Percentiles rank a stretch among this genome's conserved stretches.
These are phyloP conservation scores for Candida sanyaensis DNA, from an alignment of 1,139 yeast species.

Conservation along the genomic window DNA sequence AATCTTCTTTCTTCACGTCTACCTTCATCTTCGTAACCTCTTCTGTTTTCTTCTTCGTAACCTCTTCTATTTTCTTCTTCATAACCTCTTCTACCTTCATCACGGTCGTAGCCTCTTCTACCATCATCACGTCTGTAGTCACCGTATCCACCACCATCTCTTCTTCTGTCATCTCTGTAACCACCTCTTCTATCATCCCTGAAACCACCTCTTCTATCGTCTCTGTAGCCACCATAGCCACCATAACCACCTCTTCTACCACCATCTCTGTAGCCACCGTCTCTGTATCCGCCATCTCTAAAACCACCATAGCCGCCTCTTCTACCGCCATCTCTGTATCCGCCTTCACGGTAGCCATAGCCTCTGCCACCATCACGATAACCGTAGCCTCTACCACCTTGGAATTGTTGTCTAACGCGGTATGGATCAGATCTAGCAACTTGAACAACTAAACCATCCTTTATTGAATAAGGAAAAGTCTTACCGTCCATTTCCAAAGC, in stretches of 20 bases:
- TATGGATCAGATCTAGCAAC: conserved; percentile 60
- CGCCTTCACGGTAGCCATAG: conserved; percentile 8
- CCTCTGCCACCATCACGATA: conserved; percentile 23
- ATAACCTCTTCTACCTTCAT: conserved; percentile 21
- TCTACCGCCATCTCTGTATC: conserved; percentile 11
- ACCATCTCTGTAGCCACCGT: conserved; percentile 21
- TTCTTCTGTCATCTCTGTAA: conserved; percentile 15
- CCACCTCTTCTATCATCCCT: conserved; percentile 18
- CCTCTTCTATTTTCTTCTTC: too few relatives aligned
- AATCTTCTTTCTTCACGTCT: conserved; percentile 25
- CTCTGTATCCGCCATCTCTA: conserved; percentile 10
- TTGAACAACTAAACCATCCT: conserved; percentile 52
- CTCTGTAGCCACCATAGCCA: conserved; percentile 16
- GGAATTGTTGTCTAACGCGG: conserved; percentile 37
- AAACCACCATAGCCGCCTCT: conserved; percentile 9
- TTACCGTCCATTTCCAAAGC: conserved; percentile 58
- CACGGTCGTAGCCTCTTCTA: conserved; percentile 19
- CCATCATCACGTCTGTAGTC: conserved; percentile 13
- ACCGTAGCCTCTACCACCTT: conserved; percentile 29
- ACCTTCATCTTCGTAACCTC: conserved; percentile 20
- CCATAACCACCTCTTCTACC: conserved; percentile 28
- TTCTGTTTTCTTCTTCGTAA: conserved; percentile 21
- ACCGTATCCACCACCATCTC: conserved; percentile 20
- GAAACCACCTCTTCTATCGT: conserved; percentile 17
- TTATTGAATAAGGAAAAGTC: conserved; percentile 38